Conservation (phyloP, 164 flowering plant genomes). For the Santalum album region DNA sequence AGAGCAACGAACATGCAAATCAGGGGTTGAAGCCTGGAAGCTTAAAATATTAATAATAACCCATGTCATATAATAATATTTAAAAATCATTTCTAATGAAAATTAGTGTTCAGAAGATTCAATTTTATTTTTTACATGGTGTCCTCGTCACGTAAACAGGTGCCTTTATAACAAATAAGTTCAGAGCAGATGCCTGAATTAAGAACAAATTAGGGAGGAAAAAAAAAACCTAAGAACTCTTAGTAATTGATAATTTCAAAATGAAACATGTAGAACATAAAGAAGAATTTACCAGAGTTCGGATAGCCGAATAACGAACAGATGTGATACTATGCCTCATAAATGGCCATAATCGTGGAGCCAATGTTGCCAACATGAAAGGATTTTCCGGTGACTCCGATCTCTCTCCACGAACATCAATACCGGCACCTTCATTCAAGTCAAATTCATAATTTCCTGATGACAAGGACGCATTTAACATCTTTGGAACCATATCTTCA, state of each 20-base stretch:
- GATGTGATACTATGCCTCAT: slow-evolving; percentile 95
- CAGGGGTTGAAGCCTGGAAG: no score
- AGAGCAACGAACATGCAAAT: no score
- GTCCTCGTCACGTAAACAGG: no score
- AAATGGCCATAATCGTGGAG: slow-evolving; percentile 97
- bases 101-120: no score
- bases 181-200: no score
- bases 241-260: background rate
- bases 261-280: background rate
- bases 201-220: background rate
- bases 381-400: slow-evolving; percentile 49
- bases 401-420: slow-evolving; percentile 41
- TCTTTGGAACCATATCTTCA: slow-evolving; percentile 72
- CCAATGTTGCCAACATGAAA: slow-evolving; percentile 60
- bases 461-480: slow-evolving; percentile 25
- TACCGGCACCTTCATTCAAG: slow-evolving; percentile 52
- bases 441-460: slow-evolving; percentile 41
- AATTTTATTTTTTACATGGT: no score
- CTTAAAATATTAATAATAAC: no score
- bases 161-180: no score
- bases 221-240: background rate
- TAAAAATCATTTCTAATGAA: no score
- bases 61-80: no score
- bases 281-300: slow-evolving; percentile 65
- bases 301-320: slow-evolving; percentile 87